Percentiles rank a stretch among this genome's conserved stretches.
These are phyloP conservation scores for Yamadazyma friedrichii DNA, from an alignment of 1,139 yeast species.

Conservation along the genomic window DNA sequence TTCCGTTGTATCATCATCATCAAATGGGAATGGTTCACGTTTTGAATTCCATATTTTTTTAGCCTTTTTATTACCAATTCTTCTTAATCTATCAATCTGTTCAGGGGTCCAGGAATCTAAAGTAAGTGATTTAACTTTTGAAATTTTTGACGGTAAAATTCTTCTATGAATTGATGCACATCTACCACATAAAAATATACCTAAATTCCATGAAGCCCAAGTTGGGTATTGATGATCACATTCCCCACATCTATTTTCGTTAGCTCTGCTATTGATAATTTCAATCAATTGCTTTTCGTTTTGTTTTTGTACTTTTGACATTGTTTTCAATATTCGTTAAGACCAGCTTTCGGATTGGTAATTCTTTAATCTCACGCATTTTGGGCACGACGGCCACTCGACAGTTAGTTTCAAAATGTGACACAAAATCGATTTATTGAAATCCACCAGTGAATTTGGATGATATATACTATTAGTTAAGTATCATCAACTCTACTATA, in stretches of 20 bases:
- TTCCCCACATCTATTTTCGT: conserved; percentile 70
- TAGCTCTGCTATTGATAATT: conserved; percentile 36
- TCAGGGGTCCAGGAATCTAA: conserved; percentile 74
- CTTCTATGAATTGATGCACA: conserved; percentile 80
- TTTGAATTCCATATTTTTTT: conserved; percentile 64
- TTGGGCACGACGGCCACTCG: conserved; percentile 1
- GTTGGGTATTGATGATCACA: conserved; percentile 66
- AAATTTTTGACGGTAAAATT: conserved; percentile 49
- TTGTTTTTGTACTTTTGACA: conserved; percentile 37
- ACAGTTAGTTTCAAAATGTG: not conserved
- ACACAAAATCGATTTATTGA: not conserved
- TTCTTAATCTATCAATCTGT: conserved; percentile 55
- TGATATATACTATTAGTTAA: not conserved
- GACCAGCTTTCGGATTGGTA: not conserved
- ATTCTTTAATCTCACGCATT: not conserved
- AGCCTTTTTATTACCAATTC: conserved; percentile 65
- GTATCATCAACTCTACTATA: too few relatives aligned
- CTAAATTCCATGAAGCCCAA: conserved; percentile 51
- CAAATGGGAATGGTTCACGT: conserved; percentile 66
- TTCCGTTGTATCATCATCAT: conserved; percentile 53
- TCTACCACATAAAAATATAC: conserved; percentile 71
- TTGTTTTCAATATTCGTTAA: not conserved
- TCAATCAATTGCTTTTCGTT: conserved; percentile 45
- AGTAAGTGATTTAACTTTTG: conserved; percentile 77
- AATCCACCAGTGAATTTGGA: not conserved